Evolutionary conservation across 768 basidiomycete genomes (phyloP), one percentile per base, ranked within the genome.

Genomic region (Boletus insuetus): DNA sequence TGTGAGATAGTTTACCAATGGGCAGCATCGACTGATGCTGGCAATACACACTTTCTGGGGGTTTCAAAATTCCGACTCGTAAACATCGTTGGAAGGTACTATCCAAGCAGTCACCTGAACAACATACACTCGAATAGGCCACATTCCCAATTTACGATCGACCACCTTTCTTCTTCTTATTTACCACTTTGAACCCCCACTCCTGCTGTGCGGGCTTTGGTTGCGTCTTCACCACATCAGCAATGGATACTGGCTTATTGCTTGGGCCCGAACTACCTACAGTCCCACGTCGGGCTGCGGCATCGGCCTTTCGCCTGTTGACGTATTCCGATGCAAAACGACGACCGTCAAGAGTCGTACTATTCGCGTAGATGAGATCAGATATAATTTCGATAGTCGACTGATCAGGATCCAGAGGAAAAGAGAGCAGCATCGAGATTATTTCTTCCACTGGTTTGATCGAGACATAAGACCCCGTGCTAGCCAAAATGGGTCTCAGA

Each of bases 261-360:
- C 68, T 58, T 4, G 66, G 41, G 4, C 65, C 65, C 34, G 64
- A 59, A 17, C 74, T 60, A n/a, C 69, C 71, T 44, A 70, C 70
- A 12, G 69, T 75, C 56, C 83, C 86, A 46, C 78, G 76, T 46
- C 81, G 74, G 20, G 79, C 64, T 14, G 76, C 76, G 1, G 85
- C 88, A 68, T 98, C 96, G 19, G 81, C 82, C 74, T 94, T 95
- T 49, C 97, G 87, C 67, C 83, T 91, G 58, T 79, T 82, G 49
- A 94, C 83, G 64, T 92, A 99, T 61, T 98, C 95, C 13, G 90
- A 80, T 4, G 97, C 95, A 67, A 98, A 99, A 37, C 96, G 84
- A 48, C 95, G 81, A 6, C 97, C 97, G 66, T 98, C 94, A 48
- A 99, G 82, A 3, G 91, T 98, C 20, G 94, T 91, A 60, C 93